phyloP scores from a whole-genome alignment of 768 basidiomycete species.

The Boletus pseudo-olivaceus region DNA sequence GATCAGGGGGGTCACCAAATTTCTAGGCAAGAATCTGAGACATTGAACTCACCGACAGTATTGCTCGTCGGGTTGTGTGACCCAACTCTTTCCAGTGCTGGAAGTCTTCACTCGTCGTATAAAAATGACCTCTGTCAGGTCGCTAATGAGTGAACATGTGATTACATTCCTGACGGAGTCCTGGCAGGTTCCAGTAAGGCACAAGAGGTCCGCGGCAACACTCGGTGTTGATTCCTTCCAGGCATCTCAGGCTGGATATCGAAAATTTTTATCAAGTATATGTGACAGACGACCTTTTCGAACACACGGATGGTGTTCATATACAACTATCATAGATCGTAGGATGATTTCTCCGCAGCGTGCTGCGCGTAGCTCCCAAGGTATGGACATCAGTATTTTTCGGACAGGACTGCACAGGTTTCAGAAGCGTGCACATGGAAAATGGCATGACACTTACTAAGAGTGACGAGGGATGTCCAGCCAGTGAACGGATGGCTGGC shows the following conservation, averaged over 20 bases:
- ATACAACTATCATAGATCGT: background rate
- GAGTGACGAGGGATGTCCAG: conserved; percentile 86
- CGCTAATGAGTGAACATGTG: background rate
- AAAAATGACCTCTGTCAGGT: background rate
- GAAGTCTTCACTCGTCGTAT: too few relatives aligned
- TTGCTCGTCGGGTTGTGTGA: too few relatives aligned
- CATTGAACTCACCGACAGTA: too few relatives aligned
- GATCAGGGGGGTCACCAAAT: too few relatives aligned
- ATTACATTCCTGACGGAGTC: background rate
- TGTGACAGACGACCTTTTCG: background rate
- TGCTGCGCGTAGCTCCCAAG: background rate
- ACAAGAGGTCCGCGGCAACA: background rate
- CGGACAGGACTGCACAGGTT: conserved; percentile 52
- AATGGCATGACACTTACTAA: conserved; percentile 60
- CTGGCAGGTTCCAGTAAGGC: background rate
- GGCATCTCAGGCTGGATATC: background rate
- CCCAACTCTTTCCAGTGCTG: too few relatives aligned
- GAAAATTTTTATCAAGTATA: background rate
- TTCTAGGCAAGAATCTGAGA: too few relatives aligned
- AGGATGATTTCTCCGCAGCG: background rate
- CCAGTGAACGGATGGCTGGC: conserved; percentile 93
- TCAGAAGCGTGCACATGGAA: conserved; percentile 3
- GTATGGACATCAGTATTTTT: conserved; percentile 50
- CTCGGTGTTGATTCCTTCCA: background rate
- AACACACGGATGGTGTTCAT: background rate